Conservation (phyloP, 1,284 basidiomycete species). For the Apiotrichum sp. region DNA sequence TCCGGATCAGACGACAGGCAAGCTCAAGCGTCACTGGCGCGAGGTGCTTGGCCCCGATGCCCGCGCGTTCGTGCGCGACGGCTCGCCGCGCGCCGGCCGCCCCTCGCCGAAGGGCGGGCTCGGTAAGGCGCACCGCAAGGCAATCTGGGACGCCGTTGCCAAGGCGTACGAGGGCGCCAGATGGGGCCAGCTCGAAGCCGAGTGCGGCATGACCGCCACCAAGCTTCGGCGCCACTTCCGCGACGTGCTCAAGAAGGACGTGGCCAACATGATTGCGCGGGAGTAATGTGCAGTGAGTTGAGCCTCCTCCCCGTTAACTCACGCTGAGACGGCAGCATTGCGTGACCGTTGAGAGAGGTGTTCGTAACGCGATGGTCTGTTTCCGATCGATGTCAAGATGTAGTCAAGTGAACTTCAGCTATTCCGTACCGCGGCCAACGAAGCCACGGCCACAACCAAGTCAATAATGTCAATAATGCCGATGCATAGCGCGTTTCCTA, state of each 20-base stretch:
- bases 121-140: conserved; percentile 2
- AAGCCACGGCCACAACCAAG: too few relatives aligned
- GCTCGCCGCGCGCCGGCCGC: neutral
- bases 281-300: neutral
- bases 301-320: neutral
- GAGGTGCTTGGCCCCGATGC: conserved; percentile 27
- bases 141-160: conserved; percentile 20
- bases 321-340: too few relatives aligned
- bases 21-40: conserved; percentile 31
- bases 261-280: neutral
- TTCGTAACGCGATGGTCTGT: neutral
- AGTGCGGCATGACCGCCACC: conserved; percentile 10
- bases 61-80: conserved; percentile 4
- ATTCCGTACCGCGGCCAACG: too few relatives aligned
- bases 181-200: conserved; percentile 5
- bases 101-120: conserved; percentile 12
- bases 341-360: too few relatives aligned
- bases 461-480: too few relatives aligned
- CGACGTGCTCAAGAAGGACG: conserved; percentile 31
- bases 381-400: too few relatives aligned
- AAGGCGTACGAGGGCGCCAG: conserved; percentile 15
- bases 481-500: neutral
- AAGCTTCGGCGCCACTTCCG: conserved; percentile 33
- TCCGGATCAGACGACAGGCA: conserved; percentile 2
- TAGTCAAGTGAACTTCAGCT: too few relatives aligned